Conservation (phyloP, 306 rosid genomes). For the Vachellia pachyceras region DNA sequence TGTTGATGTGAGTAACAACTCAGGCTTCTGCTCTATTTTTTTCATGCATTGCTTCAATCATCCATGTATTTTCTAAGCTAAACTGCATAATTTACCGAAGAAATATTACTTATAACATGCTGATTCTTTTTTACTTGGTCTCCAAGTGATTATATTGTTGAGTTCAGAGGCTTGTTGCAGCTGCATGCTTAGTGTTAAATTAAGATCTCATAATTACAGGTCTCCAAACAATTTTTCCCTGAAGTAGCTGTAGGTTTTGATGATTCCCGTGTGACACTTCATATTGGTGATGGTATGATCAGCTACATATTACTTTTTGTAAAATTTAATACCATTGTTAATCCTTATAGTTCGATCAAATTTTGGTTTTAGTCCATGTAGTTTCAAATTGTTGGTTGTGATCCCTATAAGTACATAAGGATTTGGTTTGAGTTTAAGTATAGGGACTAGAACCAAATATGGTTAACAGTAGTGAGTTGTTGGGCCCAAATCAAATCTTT, state of each 20-base stretch:
- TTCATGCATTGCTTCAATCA: slow-evolving; percentile 3
- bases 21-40: slow-evolving; percentile 17
- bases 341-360: too few species aligned
- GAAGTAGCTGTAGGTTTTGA: slow-evolving; percentile 75
- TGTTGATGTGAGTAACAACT: slow-evolving; percentile 68
- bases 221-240: slow-evolving; percentile 88
- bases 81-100: not conserved
- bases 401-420: too few species aligned
- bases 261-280: slow-evolving; percentile 87
- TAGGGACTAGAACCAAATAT: too few species aligned
- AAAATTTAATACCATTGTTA: too few species aligned
- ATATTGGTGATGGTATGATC: slow-evolving; percentile 87
- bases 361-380: too few species aligned
- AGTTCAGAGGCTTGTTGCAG: slow-evolving; percentile 10
- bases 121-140: not conserved
- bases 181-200: slow-evolving; percentile 2
- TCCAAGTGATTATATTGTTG: not conserved
- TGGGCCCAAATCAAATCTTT: too few species aligned
- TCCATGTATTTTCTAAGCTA: not conserved
- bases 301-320: slow-evolving; percentile 13
- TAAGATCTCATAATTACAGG: slow-evolving; percentile 52
- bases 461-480: not conserved
- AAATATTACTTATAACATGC: not conserved
- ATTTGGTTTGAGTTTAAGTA: too few species aligned
- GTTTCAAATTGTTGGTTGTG: too few species aligned